These are phyloP conservation scores for Dothiorella sarmentorum DNA, from an alignment of 2,329 filamentous ascomycete species.

Conservation along the genomic window DNA sequence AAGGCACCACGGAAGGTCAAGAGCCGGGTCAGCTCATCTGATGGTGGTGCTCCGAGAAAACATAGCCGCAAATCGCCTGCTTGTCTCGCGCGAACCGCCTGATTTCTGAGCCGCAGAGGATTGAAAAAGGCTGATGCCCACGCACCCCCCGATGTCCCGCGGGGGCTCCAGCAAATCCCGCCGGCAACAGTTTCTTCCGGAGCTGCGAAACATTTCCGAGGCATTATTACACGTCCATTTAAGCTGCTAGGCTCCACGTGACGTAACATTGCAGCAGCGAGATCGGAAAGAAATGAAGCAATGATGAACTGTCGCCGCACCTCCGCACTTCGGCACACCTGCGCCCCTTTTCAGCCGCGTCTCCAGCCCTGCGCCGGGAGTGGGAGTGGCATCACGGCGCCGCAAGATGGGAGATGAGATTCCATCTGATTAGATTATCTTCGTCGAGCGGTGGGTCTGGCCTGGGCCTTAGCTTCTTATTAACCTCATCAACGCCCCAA, in stretches of 20 bases:
- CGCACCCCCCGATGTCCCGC: no score
- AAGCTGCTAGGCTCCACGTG: conserved; percentile 2
- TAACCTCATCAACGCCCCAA: no score
- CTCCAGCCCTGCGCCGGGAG: background rate
- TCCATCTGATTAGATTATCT: no score
- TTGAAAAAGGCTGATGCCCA: no score
- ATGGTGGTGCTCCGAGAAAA: background rate
- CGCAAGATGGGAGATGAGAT: no score
- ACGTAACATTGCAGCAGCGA: conserved; percentile 5
- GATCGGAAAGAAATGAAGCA: conserved; percentile 9
- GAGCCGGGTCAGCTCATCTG: background rate
- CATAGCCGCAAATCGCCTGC: background rate
- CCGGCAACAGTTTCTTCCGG: no score
- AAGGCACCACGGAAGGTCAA: background rate
- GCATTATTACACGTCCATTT: background rate
- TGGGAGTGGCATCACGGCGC: no score
- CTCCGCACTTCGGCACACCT: background rate
- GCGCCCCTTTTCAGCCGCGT: background rate
- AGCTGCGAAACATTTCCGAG: no score
- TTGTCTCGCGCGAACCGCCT: background rate
- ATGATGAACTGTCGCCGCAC: background rate
- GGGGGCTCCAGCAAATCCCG: no score
- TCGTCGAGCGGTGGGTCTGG: no score
- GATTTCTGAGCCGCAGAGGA: no score
- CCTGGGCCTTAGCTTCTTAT: no score